Evolutionary conservation across 768 basidiomycete species (phyloP).

Genomic region (Auriscalpium vulgare): DNA sequence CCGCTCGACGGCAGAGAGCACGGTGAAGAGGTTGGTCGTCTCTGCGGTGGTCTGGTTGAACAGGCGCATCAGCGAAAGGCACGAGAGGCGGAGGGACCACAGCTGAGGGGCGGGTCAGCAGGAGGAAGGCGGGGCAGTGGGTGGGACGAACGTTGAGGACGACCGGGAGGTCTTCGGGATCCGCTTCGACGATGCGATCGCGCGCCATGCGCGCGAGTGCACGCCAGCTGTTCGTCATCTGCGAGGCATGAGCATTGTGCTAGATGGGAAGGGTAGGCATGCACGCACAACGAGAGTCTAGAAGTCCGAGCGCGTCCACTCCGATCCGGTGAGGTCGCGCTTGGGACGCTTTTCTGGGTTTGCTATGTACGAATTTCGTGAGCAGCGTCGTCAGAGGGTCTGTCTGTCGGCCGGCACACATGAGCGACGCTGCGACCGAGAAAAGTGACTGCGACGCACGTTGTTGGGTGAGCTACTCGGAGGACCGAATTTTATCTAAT

Average conservation of each 20-base stretch:
- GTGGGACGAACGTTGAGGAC: slow-evolving; percentile 54
- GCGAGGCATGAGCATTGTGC: slow-evolving; percentile 2
- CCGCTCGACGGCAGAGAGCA: slow-evolving; percentile 53
- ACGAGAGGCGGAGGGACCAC: slow-evolving; percentile 78
- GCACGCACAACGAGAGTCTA: slow-evolving; percentile 72
- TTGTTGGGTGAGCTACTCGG: slow-evolving; percentile 25
- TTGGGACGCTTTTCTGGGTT: slow-evolving; percentile 66
- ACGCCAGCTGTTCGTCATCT: slow-evolving; percentile 90
- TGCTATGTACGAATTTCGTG: slow-evolving; percentile 77
- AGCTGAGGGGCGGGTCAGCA: slow-evolving; percentile 34
- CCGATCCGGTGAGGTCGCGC: slow-evolving; percentile 67
- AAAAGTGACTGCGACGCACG: slow-evolving; percentile 58
- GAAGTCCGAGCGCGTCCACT: slow-evolving; percentile 65
- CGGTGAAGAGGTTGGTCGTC: slow-evolving; percentile 70
- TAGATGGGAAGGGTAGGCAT: not conserved
- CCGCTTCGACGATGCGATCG: slow-evolving; percentile 62
- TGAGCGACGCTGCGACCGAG: slow-evolving; percentile 52
- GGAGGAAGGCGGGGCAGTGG: not conserved
- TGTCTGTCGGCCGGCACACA: slow-evolving; percentile 40
- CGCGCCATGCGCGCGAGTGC: slow-evolving; percentile 78
- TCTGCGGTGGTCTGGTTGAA: slow-evolving; percentile 86
- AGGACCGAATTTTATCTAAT: no score
- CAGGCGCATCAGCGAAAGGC: slow-evolving; percentile 71
- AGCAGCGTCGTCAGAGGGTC: slow-evolving; percentile 77
- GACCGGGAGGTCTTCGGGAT: slow-evolving; percentile 57